Percentiles rank a stretch among this genome's conserved stretches.
Evolutionary conservation across 345 rosid genomes (phyloP).

Genomic region (Acer campestre): DNA sequence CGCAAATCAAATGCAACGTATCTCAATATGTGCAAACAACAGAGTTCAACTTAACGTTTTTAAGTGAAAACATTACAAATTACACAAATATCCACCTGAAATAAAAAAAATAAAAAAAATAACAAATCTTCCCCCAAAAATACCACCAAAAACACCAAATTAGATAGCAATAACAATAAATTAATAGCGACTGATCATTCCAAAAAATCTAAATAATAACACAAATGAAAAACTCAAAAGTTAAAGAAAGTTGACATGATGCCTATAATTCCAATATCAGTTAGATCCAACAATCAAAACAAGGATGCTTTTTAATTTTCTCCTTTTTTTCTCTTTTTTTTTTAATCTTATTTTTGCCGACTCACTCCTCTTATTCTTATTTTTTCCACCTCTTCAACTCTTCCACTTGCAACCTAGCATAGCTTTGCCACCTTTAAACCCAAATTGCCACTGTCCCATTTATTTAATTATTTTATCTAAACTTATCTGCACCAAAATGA

Average conservation of each 20-base stretch:
- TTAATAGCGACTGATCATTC: neutral
- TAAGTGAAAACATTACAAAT: neutral
- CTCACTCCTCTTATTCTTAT: no score
- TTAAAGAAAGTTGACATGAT: constrained; percentile 48
- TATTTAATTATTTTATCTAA: no score
- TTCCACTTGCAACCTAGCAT: no score
- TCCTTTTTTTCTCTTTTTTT: no score
- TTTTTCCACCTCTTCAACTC: no score
- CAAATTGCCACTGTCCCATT: no score
- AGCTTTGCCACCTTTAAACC: no score
- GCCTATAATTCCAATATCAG: constrained; percentile 95
- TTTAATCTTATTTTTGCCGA: no score
- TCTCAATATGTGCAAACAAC: neutral
- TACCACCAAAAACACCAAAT: neutral
- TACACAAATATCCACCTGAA: neutral
- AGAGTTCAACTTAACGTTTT: neutral
- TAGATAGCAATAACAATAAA: neutral
- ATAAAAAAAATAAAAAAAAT: neutral
- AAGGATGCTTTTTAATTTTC: no score
- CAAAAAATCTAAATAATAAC: neutral
- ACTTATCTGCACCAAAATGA: no score
- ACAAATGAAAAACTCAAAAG: no score
- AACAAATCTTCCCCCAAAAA: no score
- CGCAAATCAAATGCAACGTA: neutral
- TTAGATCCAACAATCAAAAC: constrained; percentile 90